A percentile compares a stretch with the other conserved stretches of the same genome.
Evolutionary conservation across 768 basidiomycete genomes (phyloP).

Genomic region (Lactarius sanguifluus): DNA sequence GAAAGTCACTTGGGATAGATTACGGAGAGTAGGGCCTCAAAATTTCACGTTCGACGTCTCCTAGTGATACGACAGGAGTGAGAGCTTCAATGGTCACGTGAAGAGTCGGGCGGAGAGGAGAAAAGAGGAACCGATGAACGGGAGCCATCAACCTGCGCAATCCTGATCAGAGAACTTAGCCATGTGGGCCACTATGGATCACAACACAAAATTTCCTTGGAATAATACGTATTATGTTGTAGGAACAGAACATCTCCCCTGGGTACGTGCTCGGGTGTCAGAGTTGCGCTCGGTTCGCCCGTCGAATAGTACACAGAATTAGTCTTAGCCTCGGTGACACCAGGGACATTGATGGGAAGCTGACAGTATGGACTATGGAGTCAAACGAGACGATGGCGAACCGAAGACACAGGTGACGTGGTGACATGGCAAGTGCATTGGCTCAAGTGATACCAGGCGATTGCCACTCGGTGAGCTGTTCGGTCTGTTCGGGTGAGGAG

Average conservation of each 20-base stretch:
- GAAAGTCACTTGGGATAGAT: slow-evolving; percentile 20
- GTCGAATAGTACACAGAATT: background rate
- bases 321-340: background rate
- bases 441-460: background rate
- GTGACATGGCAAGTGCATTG: background rate
- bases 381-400: background rate
- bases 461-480: no score
- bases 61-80: slow-evolving; percentile 4
- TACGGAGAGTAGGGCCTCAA: slow-evolving; percentile 19
- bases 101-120: slow-evolving; percentile 8
- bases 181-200: background rate
- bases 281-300: background rate
- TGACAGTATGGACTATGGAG: background rate
- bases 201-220: slow-evolving; percentile 12
- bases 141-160: background rate
- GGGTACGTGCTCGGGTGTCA: background rate
- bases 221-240: slow-evolving; percentile 20
- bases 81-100: slow-evolving; percentile 5
- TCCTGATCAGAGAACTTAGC: background rate
- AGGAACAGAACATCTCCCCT: slow-evolving; percentile 2
- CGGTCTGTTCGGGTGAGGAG: no score
- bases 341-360: background rate
- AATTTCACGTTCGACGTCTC: slow-evolving; percentile 13
- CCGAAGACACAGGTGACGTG: background rate
- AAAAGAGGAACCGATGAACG: slow-evolving; percentile 23